Evolutionary conservation across 2,329 filamentous ascomycete species (phyloP).

Genomic region (Ophiocordyceps camponoti-saundersi): DNA sequence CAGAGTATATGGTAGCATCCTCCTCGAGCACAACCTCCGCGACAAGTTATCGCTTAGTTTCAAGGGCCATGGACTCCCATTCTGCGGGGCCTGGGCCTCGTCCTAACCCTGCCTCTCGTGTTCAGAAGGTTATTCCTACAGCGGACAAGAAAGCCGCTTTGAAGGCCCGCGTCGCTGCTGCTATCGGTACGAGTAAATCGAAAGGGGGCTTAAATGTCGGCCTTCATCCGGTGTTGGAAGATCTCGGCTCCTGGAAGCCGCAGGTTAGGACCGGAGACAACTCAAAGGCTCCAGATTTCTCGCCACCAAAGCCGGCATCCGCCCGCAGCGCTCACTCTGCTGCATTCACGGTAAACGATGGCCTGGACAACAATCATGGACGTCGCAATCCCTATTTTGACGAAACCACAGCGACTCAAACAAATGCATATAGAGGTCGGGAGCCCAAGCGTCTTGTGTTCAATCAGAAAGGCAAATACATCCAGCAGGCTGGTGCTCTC

Average conservation of each 20-base stretch:
- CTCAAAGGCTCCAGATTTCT: slow-evolving; percentile 5
- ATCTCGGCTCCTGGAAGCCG: slow-evolving; percentile 30
- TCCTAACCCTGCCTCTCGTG: slow-evolving; percentile 33
- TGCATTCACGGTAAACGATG: slow-evolving; percentile 3
- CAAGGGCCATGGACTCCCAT: not conserved
- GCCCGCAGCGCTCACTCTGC: slow-evolving; percentile 5
- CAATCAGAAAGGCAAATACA: slow-evolving; percentile 94
- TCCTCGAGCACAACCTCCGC: no score
- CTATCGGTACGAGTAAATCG: slow-evolving; percentile 41
- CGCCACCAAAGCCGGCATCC: slow-evolving; percentile 4
- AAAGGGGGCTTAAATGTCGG: slow-evolving; percentile 59
- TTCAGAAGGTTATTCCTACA: slow-evolving; percentile 38
- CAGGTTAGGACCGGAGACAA: slow-evolving; percentile 19
- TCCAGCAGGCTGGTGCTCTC: slow-evolving; percentile 79
- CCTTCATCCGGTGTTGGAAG: slow-evolving; percentile 58
- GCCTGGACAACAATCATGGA: not conserved
- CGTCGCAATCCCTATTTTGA: slow-evolving; percentile 67
- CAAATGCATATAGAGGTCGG: slow-evolving; percentile 38
- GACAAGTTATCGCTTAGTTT: no score
- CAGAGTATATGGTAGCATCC: no score
- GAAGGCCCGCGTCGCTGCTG: slow-evolving; percentile 64
- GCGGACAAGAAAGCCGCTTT: slow-evolving; percentile 58
- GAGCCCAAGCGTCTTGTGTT: slow-evolving; percentile 67
- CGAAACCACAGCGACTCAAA: slow-evolving; percentile 45
- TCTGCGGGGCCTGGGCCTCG: slow-evolving; percentile 31